A percentile compares a stretch with the other conserved stretches of the same genome.
phyloP scores from a whole-genome alignment of 2,329 filamentous ascomycete species.

The Dactylellina sp. region DNA sequence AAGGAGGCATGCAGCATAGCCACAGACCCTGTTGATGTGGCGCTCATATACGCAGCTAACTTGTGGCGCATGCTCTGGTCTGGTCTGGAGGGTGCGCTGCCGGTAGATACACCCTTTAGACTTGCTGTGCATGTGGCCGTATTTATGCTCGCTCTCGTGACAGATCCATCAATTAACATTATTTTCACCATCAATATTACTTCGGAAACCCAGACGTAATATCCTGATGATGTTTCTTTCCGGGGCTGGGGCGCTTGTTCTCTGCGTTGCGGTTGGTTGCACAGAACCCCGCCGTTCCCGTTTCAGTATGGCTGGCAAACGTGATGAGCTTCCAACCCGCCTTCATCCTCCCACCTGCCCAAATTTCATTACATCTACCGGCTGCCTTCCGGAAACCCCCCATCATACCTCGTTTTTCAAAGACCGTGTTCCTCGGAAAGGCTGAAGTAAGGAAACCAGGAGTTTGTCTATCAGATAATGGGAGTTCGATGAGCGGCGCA shows the following conservation, averaged over 20 bases:
- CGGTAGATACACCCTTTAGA: too few species aligned
- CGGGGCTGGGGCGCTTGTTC: neutral
- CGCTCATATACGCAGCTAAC: neutral
- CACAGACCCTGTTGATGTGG: neutral
- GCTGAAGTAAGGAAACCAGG: neutral
- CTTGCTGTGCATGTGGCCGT: too few species aligned
- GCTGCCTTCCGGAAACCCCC: neutral
- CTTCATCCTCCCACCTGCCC: neutral
- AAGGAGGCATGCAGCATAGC: neutral
- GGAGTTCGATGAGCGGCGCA: conserved; percentile 31
- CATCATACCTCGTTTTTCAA: neutral
- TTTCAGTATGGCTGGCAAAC: conserved; percentile 12
- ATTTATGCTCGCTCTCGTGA: too few species aligned
- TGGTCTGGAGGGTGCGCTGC: too few species aligned
- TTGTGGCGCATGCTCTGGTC: too few species aligned
- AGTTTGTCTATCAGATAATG: conserved; percentile 17
- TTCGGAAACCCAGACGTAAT: too few species aligned
- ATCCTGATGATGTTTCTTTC: too few species aligned
- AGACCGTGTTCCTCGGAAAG: neutral
- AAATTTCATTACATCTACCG: neutral
- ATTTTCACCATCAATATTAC: too few species aligned
- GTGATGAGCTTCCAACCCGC: neutral
- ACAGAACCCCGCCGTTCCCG: conserved; percentile 16
- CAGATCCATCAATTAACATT: too few species aligned
- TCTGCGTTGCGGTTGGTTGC: conserved; percentile 28